Conservation (phyloP, 352 stramenopile species). For the Pythium grandisporangium region DNA sequence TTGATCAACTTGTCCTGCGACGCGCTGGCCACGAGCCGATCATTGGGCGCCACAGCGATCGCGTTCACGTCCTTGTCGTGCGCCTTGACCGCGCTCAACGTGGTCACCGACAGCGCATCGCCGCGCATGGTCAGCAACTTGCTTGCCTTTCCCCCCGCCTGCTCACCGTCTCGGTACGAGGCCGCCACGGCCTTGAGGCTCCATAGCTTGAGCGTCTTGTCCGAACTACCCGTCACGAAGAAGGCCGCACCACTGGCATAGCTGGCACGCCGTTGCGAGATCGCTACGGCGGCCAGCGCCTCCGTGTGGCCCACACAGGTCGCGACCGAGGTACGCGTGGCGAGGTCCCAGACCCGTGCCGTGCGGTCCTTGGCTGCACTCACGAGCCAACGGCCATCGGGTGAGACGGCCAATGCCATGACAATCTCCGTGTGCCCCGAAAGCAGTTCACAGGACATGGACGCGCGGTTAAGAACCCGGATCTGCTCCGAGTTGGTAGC, state of each 20-base stretch:
- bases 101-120: slow-evolving; percentile 42
- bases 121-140: slow-evolving; percentile 18
- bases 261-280: slow-evolving; percentile 82
- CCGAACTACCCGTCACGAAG: slow-evolving; percentile 93
- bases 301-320: slow-evolving; percentile 93
- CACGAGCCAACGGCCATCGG: slow-evolving; percentile 84
- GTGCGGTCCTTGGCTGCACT: slow-evolving; percentile 94
- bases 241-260: slow-evolving; percentile 84
- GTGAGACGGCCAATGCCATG: slow-evolving; percentile 91
- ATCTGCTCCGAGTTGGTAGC: slow-evolving; percentile 96
- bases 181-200: slow-evolving; percentile 71
- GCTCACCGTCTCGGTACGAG: slow-evolving; percentile 30
- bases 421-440: slow-evolving; percentile 97
- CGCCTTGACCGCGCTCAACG: slow-evolving; percentile 65
- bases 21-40: slow-evolving; percentile 94
- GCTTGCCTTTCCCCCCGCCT: slow-evolving; percentile 17
- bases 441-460: slow-evolving; percentile 91
- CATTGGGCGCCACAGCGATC: slow-evolving; percentile 93
- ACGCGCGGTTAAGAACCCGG: slow-evolving; percentile 88
- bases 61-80: slow-evolving; percentile 98
- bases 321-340: slow-evolving; percentile 67
- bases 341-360: slow-evolving; percentile 87
- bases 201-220: slow-evolving; percentile 98
- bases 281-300: slow-evolving; percentile 86
- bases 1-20: slow-evolving; percentile 98